Evolutionary conservation across 306 rosid species (phyloP).

Genomic region (Albizia julibrissin): DNA sequence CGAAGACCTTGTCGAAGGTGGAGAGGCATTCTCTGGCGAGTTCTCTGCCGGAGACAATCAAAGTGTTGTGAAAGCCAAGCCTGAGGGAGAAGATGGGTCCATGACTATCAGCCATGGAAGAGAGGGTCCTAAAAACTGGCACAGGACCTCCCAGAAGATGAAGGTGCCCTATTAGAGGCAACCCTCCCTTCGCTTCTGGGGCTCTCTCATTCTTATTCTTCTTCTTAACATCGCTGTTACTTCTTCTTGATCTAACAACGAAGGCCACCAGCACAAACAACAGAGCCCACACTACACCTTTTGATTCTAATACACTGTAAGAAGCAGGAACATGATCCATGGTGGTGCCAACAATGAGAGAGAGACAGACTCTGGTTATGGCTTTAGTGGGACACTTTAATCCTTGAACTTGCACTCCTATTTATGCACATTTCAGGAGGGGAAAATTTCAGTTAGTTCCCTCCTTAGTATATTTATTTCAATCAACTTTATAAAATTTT

Average conservation of each 20-base stretch:
- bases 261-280: not conserved
- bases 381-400: not conserved
- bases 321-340: slow-evolving; percentile 28
- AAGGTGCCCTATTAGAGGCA: slow-evolving; percentile 56
- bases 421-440: not conserved
- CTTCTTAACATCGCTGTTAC: not conserved
- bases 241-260: slow-evolving; percentile 1
- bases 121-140: slow-evolving; percentile 37
- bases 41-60: slow-evolving; percentile 40
- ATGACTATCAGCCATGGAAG: slow-evolving; percentile 37
- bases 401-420: not conserved
- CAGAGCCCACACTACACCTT: slow-evolving; percentile 22
- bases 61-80: slow-evolving; percentile 34
- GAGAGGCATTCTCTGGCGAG: slow-evolving; percentile 44
- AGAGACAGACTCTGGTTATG: not conserved
- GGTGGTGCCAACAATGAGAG: not conserved
- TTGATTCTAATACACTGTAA: not conserved
- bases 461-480: too few species aligned
- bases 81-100: slow-evolving; percentile 42
- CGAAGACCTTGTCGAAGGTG: slow-evolving; percentile 42
- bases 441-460: too few species aligned
- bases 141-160: slow-evolving; percentile 31
- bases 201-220: not conserved
- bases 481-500: too few species aligned
- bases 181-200: slow-evolving; percentile 39